phyloP scores from a whole-genome alignment of 805 yeast genomes.

The Candida nanaspora region DNA sequence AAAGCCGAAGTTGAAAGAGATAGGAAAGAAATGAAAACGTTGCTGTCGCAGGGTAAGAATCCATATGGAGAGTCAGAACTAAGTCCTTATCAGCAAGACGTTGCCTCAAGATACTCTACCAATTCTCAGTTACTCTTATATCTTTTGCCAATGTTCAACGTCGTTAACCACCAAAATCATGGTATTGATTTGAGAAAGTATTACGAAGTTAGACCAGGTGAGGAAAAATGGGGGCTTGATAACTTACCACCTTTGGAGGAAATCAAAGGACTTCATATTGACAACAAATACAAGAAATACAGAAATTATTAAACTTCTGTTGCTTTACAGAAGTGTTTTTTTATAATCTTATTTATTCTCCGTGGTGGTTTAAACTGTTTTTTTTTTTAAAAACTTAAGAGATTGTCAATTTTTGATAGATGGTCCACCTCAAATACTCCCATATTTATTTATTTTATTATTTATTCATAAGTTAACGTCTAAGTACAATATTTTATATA shows the following conservation, averaged over 20 bases:
- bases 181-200: constrained; percentile 64
- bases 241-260: constrained; percentile 43
- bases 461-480: too few relatives aligned
- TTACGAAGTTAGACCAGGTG: constrained; percentile 49
- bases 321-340: not conserved
- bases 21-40: constrained; percentile 63
- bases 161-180: constrained; percentile 75
- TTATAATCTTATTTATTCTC: too few relatives aligned
- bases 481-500: too few relatives aligned
- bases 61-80: constrained; percentile 64
- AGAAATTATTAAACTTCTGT: constrained; percentile 9
- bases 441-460: too few relatives aligned
- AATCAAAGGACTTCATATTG: constrained; percentile 27
- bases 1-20: constrained; percentile 62
- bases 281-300: constrained; percentile 9
- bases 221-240: constrained; percentile 46
- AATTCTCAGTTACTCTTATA: constrained; percentile 55
- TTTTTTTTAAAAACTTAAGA: too few relatives aligned
- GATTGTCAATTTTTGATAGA: too few relatives aligned
- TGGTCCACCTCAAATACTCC: too few relatives aligned
- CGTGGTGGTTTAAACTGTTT: too few relatives aligned
- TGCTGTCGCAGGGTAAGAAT: constrained; percentile 54
- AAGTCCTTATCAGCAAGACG: constrained; percentile 62
- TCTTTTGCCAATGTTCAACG: constrained; percentile 76
- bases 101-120: constrained; percentile 73